Conservation (phyloP, 2,329 filamentous ascomycete species). For the Pyrenophora tritici-repentis region DNA sequence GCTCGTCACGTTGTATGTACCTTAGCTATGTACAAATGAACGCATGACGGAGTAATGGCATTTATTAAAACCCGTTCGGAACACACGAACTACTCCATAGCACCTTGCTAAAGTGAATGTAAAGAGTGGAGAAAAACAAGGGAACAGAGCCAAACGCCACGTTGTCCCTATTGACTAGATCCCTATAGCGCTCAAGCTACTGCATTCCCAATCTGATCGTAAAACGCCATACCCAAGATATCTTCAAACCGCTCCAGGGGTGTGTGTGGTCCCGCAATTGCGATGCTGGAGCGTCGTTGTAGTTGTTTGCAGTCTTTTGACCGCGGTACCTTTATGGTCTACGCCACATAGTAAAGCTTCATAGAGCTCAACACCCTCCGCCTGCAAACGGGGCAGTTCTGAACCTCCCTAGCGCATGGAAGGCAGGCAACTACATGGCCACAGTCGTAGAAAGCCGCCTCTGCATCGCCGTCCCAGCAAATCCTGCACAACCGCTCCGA, state of each 20-base stretch:
- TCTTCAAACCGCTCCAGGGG: not conserved
- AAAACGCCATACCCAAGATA: not conserved
- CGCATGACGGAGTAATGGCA: too few relatives aligned
- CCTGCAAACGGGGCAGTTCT: constrained; percentile 65
- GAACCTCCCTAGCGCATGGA: constrained; percentile 63
- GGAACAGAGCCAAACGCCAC: not conserved
- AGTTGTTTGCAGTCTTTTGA: too few relatives aligned
- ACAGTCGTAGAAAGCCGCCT: constrained; percentile 66
- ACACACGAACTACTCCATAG: not conserved
- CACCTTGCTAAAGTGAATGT: not conserved
- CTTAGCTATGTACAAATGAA: too few relatives aligned
- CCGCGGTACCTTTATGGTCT: not conserved
- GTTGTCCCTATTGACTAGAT: not conserved
- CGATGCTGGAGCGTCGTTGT: too few relatives aligned
- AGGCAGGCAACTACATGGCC: constrained; percentile 67
- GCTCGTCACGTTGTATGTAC: too few relatives aligned
- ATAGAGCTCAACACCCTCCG: constrained; percentile 61
- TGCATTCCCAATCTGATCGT: not conserved
- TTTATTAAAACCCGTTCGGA: too few relatives aligned
- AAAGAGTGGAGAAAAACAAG: not conserved
- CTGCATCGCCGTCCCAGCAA: constrained; percentile 64
- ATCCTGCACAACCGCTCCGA: constrained; percentile 64
- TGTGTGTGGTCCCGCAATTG: too few relatives aligned
- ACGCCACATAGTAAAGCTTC: constrained; percentile 58
- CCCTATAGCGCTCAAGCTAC: not conserved